Evolutionary conservation across 768 basidiomycete species (phyloP).

Genomic region (Amanita muscaria): DNA sequence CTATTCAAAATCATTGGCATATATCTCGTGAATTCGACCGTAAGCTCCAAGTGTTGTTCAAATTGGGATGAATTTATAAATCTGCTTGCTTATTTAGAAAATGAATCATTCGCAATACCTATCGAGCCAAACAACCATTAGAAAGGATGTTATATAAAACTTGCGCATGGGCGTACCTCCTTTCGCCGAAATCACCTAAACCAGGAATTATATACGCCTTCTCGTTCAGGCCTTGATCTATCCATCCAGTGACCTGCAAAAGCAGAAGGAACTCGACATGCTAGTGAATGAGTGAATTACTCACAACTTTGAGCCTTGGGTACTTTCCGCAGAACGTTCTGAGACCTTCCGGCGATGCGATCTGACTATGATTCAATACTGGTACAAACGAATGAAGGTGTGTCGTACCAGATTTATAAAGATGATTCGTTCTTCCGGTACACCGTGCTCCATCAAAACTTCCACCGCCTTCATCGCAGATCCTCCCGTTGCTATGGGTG

Average conservation of each 20-base stretch:
- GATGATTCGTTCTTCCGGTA: slow-evolving; percentile 90
- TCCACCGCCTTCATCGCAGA: slow-evolving; percentile 98
- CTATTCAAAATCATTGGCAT: too few species aligned
- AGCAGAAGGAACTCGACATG: background rate
- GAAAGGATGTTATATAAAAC: too few species aligned
- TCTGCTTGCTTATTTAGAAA: too few species aligned
- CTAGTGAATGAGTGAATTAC: slow-evolving; percentile 18
- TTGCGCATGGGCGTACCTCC: slow-evolving; percentile 59
- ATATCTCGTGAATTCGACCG: too few species aligned
- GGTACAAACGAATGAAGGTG: background rate
- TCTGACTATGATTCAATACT: slow-evolving; percentile 33
- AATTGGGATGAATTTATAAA: too few species aligned
- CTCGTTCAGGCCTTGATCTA: slow-evolving; percentile 86
- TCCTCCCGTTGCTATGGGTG: slow-evolving; percentile 73
- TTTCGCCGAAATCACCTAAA: slow-evolving; percentile 95
- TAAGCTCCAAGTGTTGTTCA: too few species aligned
- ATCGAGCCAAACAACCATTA: too few species aligned
- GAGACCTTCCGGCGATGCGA: slow-evolving; percentile 87
- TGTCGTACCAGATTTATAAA: slow-evolving; percentile 76
- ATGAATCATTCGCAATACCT: too few species aligned
- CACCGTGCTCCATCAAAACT: slow-evolving; percentile 83
- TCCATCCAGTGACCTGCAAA: slow-evolving; percentile 85
- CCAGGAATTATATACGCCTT: slow-evolving; percentile 89
- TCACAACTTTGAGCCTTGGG: slow-evolving; percentile 69
- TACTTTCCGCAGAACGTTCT: slow-evolving; percentile 68